Evolutionary conservation across 345 rosid species (phyloP), one percentile per base, ranked within the genome.

Genomic region (Salix exigua): DNA sequence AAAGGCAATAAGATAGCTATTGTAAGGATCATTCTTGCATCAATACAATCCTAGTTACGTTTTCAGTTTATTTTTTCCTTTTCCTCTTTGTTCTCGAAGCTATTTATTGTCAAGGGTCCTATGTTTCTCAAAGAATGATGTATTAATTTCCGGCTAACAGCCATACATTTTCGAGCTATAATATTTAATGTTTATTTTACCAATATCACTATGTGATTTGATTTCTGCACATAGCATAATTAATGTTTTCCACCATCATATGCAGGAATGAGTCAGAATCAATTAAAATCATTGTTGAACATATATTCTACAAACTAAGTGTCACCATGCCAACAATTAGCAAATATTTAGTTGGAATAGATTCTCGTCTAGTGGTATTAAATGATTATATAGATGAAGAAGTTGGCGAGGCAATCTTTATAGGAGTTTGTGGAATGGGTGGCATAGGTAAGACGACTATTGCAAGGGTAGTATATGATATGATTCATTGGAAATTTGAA

Each of bases 361-460:
- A 68, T 37, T 21, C 46, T 21, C 50, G 19, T 44, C 7, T 68
- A 6, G 16, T 40, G 28, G 50, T 19, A 68, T 35, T 68, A 17
- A 38, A 38, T 37, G 14, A 2, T 2, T n/a, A 35, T 37, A 12
- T 68, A 8, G 13, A 19, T 13, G 46, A 33, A 3, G 19, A 25
- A 37, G 13, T 3, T 7, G 23, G 13, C 4, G 19, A 68, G n/a
- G 5, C 10, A 10, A 50, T 23, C 71, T 21, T 40, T 3, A 37
- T 73, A 9, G 76, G 67, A 4, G n/a, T 73, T 16, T 28, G 51
- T 3, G 76, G 76, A 17, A 73, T 73, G 76, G 76, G 67, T 21
- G 76, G 76, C n/a, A 37, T 38, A 0, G 76, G 76, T 0, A 73
- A 73, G 60, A 73, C 68, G 6, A 71, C 72, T 2, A 2, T 77